Evolutionary conservation across 2,329 filamentous ascomycete genomes (phyloP).

Genomic region (Microdochium nivale): DNA sequence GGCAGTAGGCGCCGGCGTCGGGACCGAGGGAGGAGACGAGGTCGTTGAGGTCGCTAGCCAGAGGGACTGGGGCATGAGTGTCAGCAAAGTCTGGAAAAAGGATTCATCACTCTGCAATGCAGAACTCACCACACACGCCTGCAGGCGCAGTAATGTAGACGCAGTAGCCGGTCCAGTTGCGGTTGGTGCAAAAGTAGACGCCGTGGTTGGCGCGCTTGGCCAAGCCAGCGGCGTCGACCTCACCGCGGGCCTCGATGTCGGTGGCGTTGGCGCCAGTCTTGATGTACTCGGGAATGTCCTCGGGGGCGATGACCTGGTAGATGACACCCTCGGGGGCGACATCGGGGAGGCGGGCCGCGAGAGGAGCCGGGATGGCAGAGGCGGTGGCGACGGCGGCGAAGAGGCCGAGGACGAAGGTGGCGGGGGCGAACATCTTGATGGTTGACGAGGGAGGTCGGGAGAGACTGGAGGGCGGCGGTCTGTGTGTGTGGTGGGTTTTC

Average conservation of each 20-base stretch:
- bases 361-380: not conserved
- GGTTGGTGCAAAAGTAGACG: not conserved
- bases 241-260: not conserved
- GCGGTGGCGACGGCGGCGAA: not conserved
- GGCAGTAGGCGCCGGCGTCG: not conserved
- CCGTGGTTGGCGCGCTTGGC: not conserved
- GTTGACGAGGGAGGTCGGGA: not conserved
- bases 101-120: not conserved
- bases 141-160: not conserved
- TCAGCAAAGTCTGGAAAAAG: no score
- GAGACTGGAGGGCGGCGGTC: not conserved
- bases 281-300: not conserved
- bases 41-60: not conserved
- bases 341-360: not conserved
- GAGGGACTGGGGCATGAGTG: not conserved
- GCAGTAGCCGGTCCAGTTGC: not conserved
- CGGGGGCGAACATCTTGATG: not conserved
- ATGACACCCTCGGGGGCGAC: not conserved
- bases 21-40: not conserved
- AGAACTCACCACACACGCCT: not conserved
- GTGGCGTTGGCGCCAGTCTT: not conserved
- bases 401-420: not conserved
- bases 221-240: not conserved
- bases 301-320: not conserved
- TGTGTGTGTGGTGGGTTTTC: not conserved